Evolutionary conservation across 2,329 filamentous ascomycete genomes (phyloP).

Genomic region (Capronia epimyces): DNA sequence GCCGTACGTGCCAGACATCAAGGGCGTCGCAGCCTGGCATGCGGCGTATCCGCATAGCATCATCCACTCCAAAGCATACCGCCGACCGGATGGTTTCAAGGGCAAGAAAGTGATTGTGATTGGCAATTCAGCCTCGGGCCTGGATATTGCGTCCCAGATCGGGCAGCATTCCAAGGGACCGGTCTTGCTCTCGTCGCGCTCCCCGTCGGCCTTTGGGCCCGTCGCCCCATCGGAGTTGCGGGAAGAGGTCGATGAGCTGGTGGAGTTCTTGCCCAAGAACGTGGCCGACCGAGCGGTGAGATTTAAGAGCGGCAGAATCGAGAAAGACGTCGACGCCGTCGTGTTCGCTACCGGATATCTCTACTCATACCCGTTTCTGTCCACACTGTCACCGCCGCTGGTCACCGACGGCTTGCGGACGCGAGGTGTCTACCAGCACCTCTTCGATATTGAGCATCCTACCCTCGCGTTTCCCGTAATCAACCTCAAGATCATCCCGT

Average conservation of each 20-base stretch:
- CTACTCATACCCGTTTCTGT: constrained; percentile 72
- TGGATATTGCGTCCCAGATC: constrained; percentile 78
- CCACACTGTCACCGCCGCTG: constrained; percentile 34
- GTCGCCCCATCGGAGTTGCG: constrained; percentile 46
- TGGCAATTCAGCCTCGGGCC: constrained; percentile 75
- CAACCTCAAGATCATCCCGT: constrained; percentile 81
- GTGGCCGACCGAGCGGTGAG: constrained; percentile 54
- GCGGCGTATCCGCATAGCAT: constrained; percentile 55
- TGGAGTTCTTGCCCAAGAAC: constrained; percentile 49
- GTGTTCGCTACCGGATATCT: constrained; percentile 89
- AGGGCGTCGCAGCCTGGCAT: constrained; percentile 57
- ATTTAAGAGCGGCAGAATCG: constrained; percentile 61
- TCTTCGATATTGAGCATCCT: constrained; percentile 70
- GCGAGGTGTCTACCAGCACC: constrained; percentile 68
- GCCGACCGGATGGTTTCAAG: constrained; percentile 57
- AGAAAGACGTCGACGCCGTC: constrained; percentile 65
- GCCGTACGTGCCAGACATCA: constrained; percentile 60
- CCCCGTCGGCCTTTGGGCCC: constrained; percentile 38
- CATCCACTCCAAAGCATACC: constrained; percentile 74
- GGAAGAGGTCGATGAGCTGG: constrained; percentile 51
- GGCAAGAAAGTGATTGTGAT: constrained; percentile 74
- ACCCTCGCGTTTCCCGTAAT: constrained; percentile 72
- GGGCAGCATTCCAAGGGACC: constrained; percentile 53
- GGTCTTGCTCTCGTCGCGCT: constrained; percentile 59
- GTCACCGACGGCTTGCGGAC: constrained; percentile 66